phyloP scores from a whole-genome alignment of 805 yeast species.

The Ogataea wickerhamii region DNA sequence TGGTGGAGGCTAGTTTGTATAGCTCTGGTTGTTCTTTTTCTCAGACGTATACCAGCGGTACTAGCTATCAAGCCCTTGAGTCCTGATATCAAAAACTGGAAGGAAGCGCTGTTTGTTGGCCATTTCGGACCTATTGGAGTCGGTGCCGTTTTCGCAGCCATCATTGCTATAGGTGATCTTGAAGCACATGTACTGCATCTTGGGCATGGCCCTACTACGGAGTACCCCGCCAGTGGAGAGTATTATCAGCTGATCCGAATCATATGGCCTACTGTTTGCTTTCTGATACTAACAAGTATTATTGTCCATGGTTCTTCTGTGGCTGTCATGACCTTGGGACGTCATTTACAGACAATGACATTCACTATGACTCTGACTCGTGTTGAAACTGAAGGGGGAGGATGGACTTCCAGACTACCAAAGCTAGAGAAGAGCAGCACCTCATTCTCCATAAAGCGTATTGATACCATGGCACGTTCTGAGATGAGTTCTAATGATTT shows the following conservation, averaged over 20 bases:
- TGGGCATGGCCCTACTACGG: slow-evolving; percentile 32
- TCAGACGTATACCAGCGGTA: slow-evolving; percentile 55
- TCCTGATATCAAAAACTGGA: slow-evolving; percentile 60
- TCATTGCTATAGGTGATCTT: slow-evolving; percentile 32
- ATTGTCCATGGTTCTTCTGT: slow-evolving; percentile 62
- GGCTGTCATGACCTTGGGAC: slow-evolving; percentile 65
- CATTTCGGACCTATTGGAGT: slow-evolving; percentile 75
- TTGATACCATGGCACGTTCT: slow-evolving; percentile 59
- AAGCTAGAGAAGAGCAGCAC: slow-evolving; percentile 68
- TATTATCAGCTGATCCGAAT: slow-evolving; percentile 32
- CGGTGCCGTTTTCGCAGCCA: slow-evolving; percentile 36
- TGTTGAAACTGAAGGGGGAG: slow-evolving; percentile 60
- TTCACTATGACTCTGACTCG: slow-evolving; percentile 86
- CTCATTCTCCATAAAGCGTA: slow-evolving; percentile 75
- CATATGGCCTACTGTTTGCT: slow-evolving; percentile 52
- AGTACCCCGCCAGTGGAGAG: slow-evolving; percentile 27
- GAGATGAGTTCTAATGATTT: slow-evolving; percentile 9
- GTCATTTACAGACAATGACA: slow-evolving; percentile 86
- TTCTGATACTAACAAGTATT: slow-evolving; percentile 51
- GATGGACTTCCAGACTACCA: slow-evolving; percentile 90
- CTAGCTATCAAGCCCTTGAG: slow-evolving; percentile 52
- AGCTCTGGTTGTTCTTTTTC: slow-evolving; percentile 47
- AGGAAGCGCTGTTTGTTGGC: slow-evolving; percentile 69
- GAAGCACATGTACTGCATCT: slow-evolving; percentile 36
- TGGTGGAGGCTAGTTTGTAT: slow-evolving; percentile 52